Percentiles rank a stretch among this genome's conserved stretches.
These are phyloP conservation scores for Helminthosporium solani DNA, from an alignment of 2,329 filamentous ascomycete genomes.

Conservation along the genomic window DNA sequence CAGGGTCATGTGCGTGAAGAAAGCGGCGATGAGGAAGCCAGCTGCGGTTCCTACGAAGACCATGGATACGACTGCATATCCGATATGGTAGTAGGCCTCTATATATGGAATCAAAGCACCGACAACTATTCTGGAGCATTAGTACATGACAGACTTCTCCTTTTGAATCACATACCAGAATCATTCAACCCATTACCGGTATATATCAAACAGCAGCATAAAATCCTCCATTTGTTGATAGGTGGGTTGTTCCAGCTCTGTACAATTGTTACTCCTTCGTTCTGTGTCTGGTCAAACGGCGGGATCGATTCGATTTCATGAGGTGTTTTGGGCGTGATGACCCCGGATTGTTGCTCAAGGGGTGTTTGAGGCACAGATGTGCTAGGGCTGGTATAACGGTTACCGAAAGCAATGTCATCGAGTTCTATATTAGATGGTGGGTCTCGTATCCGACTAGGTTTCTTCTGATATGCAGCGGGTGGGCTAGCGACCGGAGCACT, in stretches of 20 bases:
- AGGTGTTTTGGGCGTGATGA: conserved; percentile 34
- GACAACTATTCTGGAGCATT: conserved; percentile 51
- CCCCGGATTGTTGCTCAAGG: conserved; percentile 10
- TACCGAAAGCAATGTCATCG: conserved; percentile 27
- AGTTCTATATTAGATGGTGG: conserved; percentile 39
- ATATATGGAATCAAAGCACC: conserved; percentile 82
- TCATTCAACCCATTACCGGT: conserved; percentile 74
- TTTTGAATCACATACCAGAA: conserved; percentile 46
- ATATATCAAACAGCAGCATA: conserved; percentile 64
- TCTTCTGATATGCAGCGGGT: conserved; percentile 38
- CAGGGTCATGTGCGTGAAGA: conserved; percentile 65
- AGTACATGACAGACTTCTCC: background rate
- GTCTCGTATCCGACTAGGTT: conserved; percentile 14
- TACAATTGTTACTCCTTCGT: conserved; percentile 49
- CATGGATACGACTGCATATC: conserved; percentile 75
- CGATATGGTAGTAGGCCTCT: conserved; percentile 71
- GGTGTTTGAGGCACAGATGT: conserved; percentile 13
- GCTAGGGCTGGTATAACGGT: conserved; percentile 22
- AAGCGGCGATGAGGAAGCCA: conserved; percentile 73
- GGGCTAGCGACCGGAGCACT: conserved; percentile 39
- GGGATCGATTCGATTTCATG: conserved; percentile 57
- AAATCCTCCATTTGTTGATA: conserved; percentile 70
- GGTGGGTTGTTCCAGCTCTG: conserved; percentile 59
- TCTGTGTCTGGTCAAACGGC: conserved; percentile 48
- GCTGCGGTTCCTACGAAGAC: conserved; percentile 78